Conservation (phyloP, 371 early-diverging fungal species). For the Apophysomyces ossiformis region DNA sequence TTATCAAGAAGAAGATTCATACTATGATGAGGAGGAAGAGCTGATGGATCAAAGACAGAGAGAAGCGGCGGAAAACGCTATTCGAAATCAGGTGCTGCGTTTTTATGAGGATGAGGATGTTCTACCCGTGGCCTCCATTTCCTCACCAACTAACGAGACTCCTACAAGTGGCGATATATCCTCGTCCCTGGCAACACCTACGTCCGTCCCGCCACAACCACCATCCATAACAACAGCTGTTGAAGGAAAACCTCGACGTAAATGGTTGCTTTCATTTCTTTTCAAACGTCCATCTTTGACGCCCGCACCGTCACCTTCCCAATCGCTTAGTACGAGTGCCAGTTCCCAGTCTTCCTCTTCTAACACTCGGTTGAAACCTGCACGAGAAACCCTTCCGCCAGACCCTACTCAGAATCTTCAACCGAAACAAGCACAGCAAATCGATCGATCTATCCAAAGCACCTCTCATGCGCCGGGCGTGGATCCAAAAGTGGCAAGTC, state of each 20-base stretch:
- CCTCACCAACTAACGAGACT: background rate
- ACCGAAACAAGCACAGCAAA: background rate
- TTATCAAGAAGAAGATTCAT: conserved; percentile 2
- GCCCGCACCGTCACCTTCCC: background rate
- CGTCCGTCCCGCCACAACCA: background rate
- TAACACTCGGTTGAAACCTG: background rate
- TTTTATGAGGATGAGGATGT: background rate
- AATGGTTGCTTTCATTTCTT: background rate
- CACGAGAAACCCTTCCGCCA: background rate
- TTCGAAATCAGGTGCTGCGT: background rate
- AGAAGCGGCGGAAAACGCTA: conserved; percentile 4
- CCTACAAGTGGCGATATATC: conserved; percentile 1
- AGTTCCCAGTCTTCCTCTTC: conserved; percentile 5
- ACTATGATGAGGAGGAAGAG: background rate
- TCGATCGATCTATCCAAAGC: conserved; percentile 1
- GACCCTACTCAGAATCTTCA: background rate
- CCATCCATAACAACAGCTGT: background rate
- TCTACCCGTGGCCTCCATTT: background rate
- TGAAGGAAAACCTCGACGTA: background rate
- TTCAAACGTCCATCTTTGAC: conserved; percentile 5
- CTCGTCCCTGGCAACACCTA: background rate
- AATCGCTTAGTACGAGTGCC: background rate
- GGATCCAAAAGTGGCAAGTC: conserved; percentile 19
- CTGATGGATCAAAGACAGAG: conserved; percentile 6
- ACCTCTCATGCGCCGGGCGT: background rate